A percentile compares a stretch with the other conserved stretches of the same genome.
Conservation (phyloP, 1,284 basidiomycete species). For the Pseudozyma pruni region DNA sequence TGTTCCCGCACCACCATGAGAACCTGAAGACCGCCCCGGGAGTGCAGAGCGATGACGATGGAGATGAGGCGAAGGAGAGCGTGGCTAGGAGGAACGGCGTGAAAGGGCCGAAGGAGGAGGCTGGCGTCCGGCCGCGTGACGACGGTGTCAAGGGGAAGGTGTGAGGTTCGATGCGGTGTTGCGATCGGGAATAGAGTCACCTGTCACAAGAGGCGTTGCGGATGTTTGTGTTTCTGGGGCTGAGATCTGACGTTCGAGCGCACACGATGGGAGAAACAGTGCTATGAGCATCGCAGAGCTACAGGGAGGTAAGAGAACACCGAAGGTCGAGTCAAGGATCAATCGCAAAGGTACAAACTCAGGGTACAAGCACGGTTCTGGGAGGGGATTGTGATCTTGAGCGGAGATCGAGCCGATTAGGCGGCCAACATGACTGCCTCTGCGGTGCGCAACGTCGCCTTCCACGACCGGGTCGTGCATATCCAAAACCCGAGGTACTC, state of each 20-base stretch:
- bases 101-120: neutral
- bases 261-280: too few species aligned
- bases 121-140: neutral
- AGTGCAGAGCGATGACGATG: constrained; percentile 20
- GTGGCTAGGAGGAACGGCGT: constrained; percentile 2
- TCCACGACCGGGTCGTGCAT: constrained; percentile 9
- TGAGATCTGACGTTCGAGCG: too few species aligned
- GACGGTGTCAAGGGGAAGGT: too few species aligned
- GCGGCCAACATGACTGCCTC: constrained; percentile 1
- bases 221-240: too few species aligned
- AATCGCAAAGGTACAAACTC: neutral
- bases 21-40: constrained; percentile 20
- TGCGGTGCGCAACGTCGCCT: constrained; percentile 4
- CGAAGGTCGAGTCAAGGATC: neutral
- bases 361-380: neutral
- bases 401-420: neutral
- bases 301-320: neutral
- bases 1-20: constrained; percentile 18
- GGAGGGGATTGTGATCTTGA: too few species aligned
- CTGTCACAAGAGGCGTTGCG: too few species aligned
- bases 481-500: constrained; percentile 37
- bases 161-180: too few species aligned
- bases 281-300: constrained; percentile 3
- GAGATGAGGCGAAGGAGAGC: constrained; percentile 18
- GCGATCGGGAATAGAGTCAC: too few species aligned